Percentiles rank a stretch among this genome's conserved stretches.
Conservation (phyloP, 306 rosid genomes). For the Cicer cuneatum region DNA sequence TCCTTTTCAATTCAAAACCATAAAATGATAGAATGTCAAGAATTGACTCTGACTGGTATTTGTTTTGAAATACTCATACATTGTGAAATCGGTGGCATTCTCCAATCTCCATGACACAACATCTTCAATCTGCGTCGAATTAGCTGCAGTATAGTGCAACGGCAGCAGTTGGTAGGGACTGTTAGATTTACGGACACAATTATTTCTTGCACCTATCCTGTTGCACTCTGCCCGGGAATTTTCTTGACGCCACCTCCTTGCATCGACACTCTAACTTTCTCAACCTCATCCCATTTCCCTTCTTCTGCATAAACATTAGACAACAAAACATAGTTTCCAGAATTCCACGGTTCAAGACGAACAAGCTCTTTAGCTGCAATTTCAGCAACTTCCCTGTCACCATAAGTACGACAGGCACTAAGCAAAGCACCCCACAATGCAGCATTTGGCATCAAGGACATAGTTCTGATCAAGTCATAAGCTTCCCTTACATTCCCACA, state of each 20-base stretch:
- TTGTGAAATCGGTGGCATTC: constrained; percentile 11
- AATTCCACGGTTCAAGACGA: constrained; percentile 77
- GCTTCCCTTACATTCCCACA: constrained; percentile 68
- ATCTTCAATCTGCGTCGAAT: not conserved
- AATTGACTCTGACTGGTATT: not conserved
- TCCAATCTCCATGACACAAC: constrained; percentile 14
- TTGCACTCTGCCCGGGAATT: constrained; percentile 76
- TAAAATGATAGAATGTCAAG: not conserved
- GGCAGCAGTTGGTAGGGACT: too few species aligned
- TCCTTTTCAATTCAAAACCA: constrained; percentile 22
- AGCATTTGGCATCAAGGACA: constrained; percentile 76
- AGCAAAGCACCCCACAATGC: constrained; percentile 87
- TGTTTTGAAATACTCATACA: constrained; percentile 4
- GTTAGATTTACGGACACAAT: too few species aligned
- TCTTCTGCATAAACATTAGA: constrained; percentile 83
- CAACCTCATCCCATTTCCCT: constrained; percentile 84
- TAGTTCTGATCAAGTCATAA: constrained; percentile 65
- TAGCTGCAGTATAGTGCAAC: too few species aligned
- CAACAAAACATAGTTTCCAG: constrained; percentile 79
- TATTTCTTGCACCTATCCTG: constrained; percentile 43
- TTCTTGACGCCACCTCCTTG: constrained; percentile 58
- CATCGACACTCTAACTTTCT: constrained; percentile 71
- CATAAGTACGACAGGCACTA: constrained; percentile 77
- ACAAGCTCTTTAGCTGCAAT: constrained; percentile 69
- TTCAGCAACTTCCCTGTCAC: constrained; percentile 66